Evolutionary conservation across 1,284 basidiomycete genomes (phyloP).

Genomic region (Inonotus hispidus): DNA sequence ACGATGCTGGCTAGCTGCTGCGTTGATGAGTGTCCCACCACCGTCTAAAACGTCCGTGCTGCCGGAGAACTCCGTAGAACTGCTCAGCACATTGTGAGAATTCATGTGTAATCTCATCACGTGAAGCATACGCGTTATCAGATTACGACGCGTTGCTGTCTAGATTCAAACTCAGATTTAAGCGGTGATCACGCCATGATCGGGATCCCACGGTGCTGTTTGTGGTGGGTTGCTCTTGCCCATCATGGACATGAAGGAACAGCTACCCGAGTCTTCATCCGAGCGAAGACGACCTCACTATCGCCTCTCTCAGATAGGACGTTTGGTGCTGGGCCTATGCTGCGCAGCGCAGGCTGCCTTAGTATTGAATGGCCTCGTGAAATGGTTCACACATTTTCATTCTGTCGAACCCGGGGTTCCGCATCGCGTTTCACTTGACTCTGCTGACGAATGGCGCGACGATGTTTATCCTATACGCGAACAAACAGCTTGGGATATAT

Average conservation of each 20-base stretch:
- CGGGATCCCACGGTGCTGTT: neutral
- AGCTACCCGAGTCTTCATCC: neutral
- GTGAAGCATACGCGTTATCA: neutral
- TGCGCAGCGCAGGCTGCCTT: neutral
- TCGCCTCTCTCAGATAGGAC: conserved; percentile 5
- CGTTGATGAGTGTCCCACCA: neutral
- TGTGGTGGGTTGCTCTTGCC: neutral
- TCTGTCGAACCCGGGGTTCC: neutral
- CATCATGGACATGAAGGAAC: neutral
- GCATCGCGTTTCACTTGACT: neutral
- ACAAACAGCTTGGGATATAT: conserved; percentile 68
- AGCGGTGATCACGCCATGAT: neutral
- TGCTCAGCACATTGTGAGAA: conserved; percentile 1
- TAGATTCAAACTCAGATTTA: neutral
- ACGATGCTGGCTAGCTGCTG: neutral
- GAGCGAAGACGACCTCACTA: neutral
- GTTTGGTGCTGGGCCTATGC: conserved; percentile 3
- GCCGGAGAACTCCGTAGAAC: neutral
- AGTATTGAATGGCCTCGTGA: neutral
- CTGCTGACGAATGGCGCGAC: conserved; percentile 48
- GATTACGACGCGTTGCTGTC: neutral
- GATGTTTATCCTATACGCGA: conserved; percentile 59
- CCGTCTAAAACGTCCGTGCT: neutral
- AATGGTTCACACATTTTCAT: neutral
- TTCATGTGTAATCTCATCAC: neutral